Base-by-base conservation (phyloP, 1,139 yeast genomes). In the Wickerhamomyces sp. region DNA sequence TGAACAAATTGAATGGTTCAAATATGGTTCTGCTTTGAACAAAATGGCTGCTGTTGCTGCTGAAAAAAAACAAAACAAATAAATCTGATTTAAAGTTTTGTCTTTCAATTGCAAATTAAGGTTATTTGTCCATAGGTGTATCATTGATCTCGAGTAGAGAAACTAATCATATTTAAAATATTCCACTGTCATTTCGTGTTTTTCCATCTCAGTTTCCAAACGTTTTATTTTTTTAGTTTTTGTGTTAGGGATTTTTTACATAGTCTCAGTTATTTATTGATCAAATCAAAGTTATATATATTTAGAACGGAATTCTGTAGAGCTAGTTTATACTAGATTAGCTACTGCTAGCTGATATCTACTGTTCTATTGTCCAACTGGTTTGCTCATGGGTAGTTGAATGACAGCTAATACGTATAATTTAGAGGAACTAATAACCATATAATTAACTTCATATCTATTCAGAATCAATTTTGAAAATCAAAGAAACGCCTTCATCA, bases 1-100 rank as follows among this genome's bases (percentile, higher is more conserved):
- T 55, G 97, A 93, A 76, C 99, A 93, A 80, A 84, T 93, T 67
- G 97, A 89, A 69, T 93, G 99, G 99, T 93, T 93, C 88, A 91
- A 87, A 81, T 80, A 86, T 64, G 99, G 99, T 78, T 90, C 97
- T 62, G 99, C 99, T 68, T 84, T 93, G 76, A 93, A 93, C 87
- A 88, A 85, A 80, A 91, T 93, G 95, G 91, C 95, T 63, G 56
- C 55, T 42, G 51, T 40, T 46, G 55, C 44, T 43, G 40, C 40
- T 26, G 36, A 39, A 32, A 39, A 39, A 31, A 26, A 37, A 37
- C 23, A 18, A 18, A 18, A 18, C 23, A 18, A 18, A 18, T 18
- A 18, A 18, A 18, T 18, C 23, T 18, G 23, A 18, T 18, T 18
- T 18, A 18, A 18, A 18, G 23, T 18, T 18, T 18, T 18, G 23